Conservation (phyloP, 2,329 filamentous ascomycete species). For the Xylogone sp. region DNA sequence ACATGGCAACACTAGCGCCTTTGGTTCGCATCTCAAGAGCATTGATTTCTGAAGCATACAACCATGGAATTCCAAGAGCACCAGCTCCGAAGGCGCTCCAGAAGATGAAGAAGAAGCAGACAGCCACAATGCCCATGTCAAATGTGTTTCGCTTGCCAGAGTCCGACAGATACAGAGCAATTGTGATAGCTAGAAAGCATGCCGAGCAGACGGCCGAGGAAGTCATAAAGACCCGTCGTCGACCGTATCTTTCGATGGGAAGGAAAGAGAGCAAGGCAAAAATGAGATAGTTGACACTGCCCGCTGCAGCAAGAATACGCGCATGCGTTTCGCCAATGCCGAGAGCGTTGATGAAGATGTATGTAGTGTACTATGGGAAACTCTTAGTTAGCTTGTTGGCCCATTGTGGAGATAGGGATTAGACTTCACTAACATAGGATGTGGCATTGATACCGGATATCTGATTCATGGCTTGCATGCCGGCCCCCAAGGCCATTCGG, state of each 20-base stretch:
- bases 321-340: constrained; percentile 39
- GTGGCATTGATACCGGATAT: constrained; percentile 33
- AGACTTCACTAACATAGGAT: constrained; percentile 20
- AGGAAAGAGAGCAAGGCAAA: background rate
- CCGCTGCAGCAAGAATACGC: constrained; percentile 32
- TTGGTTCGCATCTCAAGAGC: constrained; percentile 46
- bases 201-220: background rate
- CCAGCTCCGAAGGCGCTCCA: constrained; percentile 42
- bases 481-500: constrained; percentile 42
- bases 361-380: constrained; percentile 31
- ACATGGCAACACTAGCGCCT: constrained; percentile 47
- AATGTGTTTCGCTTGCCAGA: background rate
- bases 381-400: no score
- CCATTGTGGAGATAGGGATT: background rate
- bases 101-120: constrained; percentile 39
- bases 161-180: background rate
- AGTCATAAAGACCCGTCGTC: background rate
- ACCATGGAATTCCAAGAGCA: background rate
- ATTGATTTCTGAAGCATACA: constrained; percentile 53
- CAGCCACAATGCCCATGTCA: background rate
- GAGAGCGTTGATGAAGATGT: constrained; percentile 40
- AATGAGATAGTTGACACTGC: background rate
- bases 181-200: background rate
- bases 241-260: background rate
- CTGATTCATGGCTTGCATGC: constrained; percentile 46